phyloP scores from a whole-genome alignment of 2,329 filamentous ascomycete species.

The Alternaria sp. region DNA sequence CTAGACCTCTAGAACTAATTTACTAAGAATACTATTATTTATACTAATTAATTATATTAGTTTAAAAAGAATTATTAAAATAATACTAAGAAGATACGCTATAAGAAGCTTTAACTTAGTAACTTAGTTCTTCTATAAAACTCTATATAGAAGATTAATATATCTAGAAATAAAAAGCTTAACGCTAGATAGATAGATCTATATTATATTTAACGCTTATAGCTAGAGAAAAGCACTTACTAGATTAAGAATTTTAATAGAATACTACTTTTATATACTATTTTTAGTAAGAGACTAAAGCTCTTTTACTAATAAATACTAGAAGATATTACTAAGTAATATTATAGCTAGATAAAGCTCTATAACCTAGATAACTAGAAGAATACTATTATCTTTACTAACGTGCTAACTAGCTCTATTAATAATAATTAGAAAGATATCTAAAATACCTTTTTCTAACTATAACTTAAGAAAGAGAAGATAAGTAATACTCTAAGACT shows the following conservation, averaged over 20 bases:
- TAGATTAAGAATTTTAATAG: not conserved
- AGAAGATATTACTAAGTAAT: not conserved
- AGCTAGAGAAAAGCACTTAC: not conserved
- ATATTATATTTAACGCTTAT: too few relatives aligned
- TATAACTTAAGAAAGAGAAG: not conserved
- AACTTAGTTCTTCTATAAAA: too few relatives aligned
- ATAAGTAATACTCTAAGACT: not conserved
- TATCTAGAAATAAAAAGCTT: too few relatives aligned
- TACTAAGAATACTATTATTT: too few relatives aligned
- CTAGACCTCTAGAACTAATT: too few relatives aligned
- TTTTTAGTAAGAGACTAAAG: not conserved
- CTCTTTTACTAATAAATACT: not conserved
- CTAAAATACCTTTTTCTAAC: not conserved
- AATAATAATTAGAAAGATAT: not conserved
- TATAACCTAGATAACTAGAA: not conserved
- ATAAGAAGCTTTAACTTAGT: too few relatives aligned
- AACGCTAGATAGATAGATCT: too few relatives aligned
- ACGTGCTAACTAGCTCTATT: not conserved
- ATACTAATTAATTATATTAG: too few relatives aligned
- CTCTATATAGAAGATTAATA: too few relatives aligned
- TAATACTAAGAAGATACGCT: too few relatives aligned
- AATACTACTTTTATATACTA: not conserved
- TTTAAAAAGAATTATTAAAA: too few relatives aligned
- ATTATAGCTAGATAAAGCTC: not conserved
- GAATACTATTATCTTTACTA: not conserved